Base-by-base conservation (phyloP, 257 asterid species). In the Ligustrum vulgare region DNA sequence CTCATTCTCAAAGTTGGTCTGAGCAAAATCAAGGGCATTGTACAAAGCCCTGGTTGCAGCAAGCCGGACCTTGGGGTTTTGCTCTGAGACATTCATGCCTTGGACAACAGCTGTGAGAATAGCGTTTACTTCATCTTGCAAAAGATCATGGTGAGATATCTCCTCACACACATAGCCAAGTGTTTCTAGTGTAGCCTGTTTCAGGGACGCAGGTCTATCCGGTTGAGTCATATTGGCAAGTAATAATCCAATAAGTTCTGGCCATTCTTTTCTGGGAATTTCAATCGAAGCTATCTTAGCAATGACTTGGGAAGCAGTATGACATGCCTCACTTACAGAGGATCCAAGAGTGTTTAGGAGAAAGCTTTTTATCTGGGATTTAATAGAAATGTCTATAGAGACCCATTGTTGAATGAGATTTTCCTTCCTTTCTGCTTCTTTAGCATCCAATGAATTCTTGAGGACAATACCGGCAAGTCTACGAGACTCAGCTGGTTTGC, bases 131-230 rank as follows among this genome's bases (percentile, higher is more conserved):
- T 91, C 96, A 6, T 88, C 93, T 82, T 93, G 97, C 70, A 73
- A 87, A 37, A 93, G 88, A 84, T 88, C 98, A 47, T 78, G 88
- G 56, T 86, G 83, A 58, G 96, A 88, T 78, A 93, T 89, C 86
- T 91, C 98, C 85, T 93, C 98, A 71, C 98, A 93, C 33, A 93
- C 93, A 56, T 87, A 93, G 41, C 98, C 97, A 37, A 93, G 94
- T 5, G 97, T 83, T 84, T 91, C 98, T 69, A 93, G 70, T 34
- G 98, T 91, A 28, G 98, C 94, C 79, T 89, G 96, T 75, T 83
- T 93, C 56, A 93, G 75, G 3, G 83, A 84, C 35, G 94, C 77
- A 63, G 96, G 86, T 43, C 81, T 86, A 70, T 89, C 92, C 37
- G 81, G 87, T 62, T 86, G 93, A 71, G 90, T 86, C 98, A 93